phyloP scores from a whole-genome alignment of 2,329 filamentous ascomycete genomes.

The Pestalotiopsis sp. region DNA sequence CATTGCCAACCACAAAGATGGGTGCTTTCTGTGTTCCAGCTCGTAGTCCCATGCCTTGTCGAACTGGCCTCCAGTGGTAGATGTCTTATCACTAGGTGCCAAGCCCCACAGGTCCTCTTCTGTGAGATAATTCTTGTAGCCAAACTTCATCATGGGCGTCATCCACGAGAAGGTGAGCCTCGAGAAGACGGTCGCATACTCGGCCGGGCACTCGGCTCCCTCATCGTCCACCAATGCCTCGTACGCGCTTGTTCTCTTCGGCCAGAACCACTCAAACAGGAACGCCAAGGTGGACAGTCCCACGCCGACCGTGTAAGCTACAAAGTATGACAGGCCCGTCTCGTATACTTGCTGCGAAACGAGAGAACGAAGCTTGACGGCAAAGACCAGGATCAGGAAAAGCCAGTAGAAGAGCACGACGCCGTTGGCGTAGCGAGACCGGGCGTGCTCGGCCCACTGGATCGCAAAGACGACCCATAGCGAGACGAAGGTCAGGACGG shows the following conservation, averaged over 20 bases:
- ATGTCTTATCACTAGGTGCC: slow-evolving; percentile 77
- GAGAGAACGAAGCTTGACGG: slow-evolving; percentile 84
- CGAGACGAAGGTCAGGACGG: slow-evolving; percentile 71
- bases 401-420: slow-evolving; percentile 93
- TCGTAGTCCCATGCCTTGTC: slow-evolving; percentile 77
- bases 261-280: slow-evolving; percentile 80
- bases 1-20: slow-evolving; percentile 85
- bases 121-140: slow-evolving; percentile 88
- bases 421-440: slow-evolving; percentile 82
- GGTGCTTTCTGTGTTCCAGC: slow-evolving; percentile 66
- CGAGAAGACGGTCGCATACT: slow-evolving; percentile 94
- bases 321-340: slow-evolving; percentile 72
- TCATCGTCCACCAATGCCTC: slow-evolving; percentile 59
- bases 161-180: slow-evolving; percentile 96
- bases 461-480: slow-evolving; percentile 75
- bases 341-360: slow-evolving; percentile 75
- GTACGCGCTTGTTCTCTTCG: slow-evolving; percentile 71
- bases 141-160: slow-evolving; percentile 96
- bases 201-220: slow-evolving; percentile 67
- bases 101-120: slow-evolving; percentile 97
- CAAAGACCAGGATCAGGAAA: slow-evolving; percentile 76
- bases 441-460: slow-evolving; percentile 85
- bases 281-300: slow-evolving; percentile 74
- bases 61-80: slow-evolving; percentile 70
- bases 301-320: slow-evolving; percentile 72